Percentiles rank a stretch among this genome's conserved stretches.
These are phyloP conservation scores for Aspergillus fumigatiaffinis DNA, from an alignment of 2,329 filamentous ascomycete genomes.

Conservation along the genomic window DNA sequence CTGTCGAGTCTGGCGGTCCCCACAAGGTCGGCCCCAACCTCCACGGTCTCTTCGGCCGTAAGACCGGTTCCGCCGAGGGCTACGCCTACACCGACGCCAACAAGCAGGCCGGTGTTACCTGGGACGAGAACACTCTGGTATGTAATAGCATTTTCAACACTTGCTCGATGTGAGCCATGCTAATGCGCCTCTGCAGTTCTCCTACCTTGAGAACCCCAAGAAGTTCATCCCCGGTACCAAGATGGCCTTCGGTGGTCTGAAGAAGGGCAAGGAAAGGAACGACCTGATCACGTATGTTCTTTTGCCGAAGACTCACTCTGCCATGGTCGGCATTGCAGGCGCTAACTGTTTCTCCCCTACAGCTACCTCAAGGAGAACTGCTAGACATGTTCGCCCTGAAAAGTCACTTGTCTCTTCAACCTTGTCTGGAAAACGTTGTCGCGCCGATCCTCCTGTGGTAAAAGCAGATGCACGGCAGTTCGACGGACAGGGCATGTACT, in stretches of 20 bases:
- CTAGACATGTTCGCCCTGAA: constrained; percentile 26
- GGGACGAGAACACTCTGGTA: constrained; percentile 83
- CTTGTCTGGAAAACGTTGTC: constrained; percentile 16
- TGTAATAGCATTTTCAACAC: constrained; percentile 23
- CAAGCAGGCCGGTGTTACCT: constrained; percentile 91
- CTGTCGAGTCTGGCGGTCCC: constrained; percentile 78
- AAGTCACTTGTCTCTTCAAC: constrained; percentile 17
- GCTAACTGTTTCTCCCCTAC: constrained; percentile 17
- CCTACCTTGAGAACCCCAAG: constrained; percentile 99
- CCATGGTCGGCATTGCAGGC: background rate
- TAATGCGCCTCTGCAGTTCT: constrained; percentile 58
- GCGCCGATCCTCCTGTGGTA: constrained; percentile 19
- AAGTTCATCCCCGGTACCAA: constrained; percentile 99
- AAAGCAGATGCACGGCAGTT: constrained; percentile 16
- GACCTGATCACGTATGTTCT: constrained; percentile 88
- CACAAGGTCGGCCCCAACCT: constrained; percentile 99
- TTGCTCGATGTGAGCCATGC: background rate
- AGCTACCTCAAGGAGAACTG: constrained; percentile 39
- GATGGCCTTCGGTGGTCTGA: constrained; percentile 99
- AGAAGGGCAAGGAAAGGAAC: constrained; percentile 99
- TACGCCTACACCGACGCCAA: constrained; percentile 99
- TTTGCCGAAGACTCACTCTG: background rate
- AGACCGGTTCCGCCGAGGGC: constrained; percentile 85
- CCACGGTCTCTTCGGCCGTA: constrained; percentile 95
- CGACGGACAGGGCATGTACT: constrained; percentile 35